Base-by-base conservation (phyloP, 208 protist species). In the Ichthyophonus hoferi region DNA sequence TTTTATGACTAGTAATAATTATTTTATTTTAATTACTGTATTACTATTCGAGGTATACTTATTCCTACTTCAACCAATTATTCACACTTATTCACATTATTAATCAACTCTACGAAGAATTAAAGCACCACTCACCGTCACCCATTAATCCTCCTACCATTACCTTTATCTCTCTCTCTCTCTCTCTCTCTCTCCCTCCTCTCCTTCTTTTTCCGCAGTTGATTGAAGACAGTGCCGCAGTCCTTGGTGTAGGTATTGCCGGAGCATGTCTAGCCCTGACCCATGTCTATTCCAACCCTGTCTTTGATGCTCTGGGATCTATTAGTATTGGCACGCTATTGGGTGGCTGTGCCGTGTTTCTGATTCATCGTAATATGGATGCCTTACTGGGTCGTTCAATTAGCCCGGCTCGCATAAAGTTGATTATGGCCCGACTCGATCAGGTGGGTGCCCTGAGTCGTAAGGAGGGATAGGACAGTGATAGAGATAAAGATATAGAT, bases 231-330 rank as follows among this genome's bases (percentile, higher is more conserved):
- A 87, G 88, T 38, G 90, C 88, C 0, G 90, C 90, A 39, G 86
- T 91, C 1, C 41, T 79, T 34, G 90, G 87, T 33, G 42, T 88
- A 35, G 88, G 87, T 38, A 91, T 92, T 76, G 87, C 88, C 33
- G 90, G 43, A 12, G 34, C 40, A 50, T 87, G 88, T 34, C 39
- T 92, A 24, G 90, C 76, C 24, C 2, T 79, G 42, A 42, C 84
- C 12, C 43, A 87, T 38, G 37, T 90, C n/a, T 90, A 88, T 24
- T 87, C 79, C 43, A 90, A 87, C 37, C 88, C 90, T 1, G 33
- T 90, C 33, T 92, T 86, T 83, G 90, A 92, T 81, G 79, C 90
- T n/a, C 12, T 90, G 17, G 90, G 90, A n/a, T 87, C 78, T 7
- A 90, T 92, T 84, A n/a, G 81, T 35, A 83, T 92, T 40, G 90